Conservation (phyloP, 2,329 filamentous ascomycete genomes). For the Nemania bipapillata region DNA sequence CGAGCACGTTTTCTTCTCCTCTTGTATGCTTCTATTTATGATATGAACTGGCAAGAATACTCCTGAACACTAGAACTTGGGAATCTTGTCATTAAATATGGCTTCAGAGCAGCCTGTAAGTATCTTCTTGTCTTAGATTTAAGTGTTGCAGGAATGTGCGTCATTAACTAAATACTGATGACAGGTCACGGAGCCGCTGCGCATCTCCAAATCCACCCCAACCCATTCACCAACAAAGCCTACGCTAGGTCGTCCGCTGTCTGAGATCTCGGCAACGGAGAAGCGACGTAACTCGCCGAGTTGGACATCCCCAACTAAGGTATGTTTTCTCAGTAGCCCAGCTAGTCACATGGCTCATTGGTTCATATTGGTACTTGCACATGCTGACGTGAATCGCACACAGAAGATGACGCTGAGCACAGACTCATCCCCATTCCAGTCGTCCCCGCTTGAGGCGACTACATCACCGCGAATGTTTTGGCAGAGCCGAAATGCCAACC, state of each 20-base stretch:
- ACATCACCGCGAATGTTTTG: slow-evolving; percentile 89
- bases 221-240: slow-evolving; percentile 71
- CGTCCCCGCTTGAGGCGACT: slow-evolving; percentile 75
- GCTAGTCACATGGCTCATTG: slow-evolving; percentile 30
- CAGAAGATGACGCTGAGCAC: slow-evolving; percentile 75
- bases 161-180: slow-evolving; percentile 10
- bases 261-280: slow-evolving; percentile 88
- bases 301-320: slow-evolving; percentile 81
- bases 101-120: slow-evolving; percentile 50
- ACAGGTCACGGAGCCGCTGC: slow-evolving; percentile 70
- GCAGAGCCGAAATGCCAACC: slow-evolving; percentile 76
- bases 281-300: slow-evolving; percentile 91
- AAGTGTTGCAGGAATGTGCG: slow-evolving; percentile 31
- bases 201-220: slow-evolving; percentile 77
- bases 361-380: slow-evolving; percentile 25
- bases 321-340: slow-evolving; percentile 56
- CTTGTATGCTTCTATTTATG: slow-evolving; percentile 38
- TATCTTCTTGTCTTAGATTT: slow-evolving; percentile 32
- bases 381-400: slow-evolving; percentile 49
- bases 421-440: slow-evolving; percentile 86
- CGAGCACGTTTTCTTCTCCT: slow-evolving; percentile 25
- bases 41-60: slow-evolving; percentile 43
- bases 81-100: slow-evolving; percentile 44
- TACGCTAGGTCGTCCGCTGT: slow-evolving; percentile 77
- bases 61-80: slow-evolving; percentile 40